These are phyloP conservation scores for Ottelia alismoides DNA, from an alignment of 106 monocot species.

Conservation along the genomic window DNA sequence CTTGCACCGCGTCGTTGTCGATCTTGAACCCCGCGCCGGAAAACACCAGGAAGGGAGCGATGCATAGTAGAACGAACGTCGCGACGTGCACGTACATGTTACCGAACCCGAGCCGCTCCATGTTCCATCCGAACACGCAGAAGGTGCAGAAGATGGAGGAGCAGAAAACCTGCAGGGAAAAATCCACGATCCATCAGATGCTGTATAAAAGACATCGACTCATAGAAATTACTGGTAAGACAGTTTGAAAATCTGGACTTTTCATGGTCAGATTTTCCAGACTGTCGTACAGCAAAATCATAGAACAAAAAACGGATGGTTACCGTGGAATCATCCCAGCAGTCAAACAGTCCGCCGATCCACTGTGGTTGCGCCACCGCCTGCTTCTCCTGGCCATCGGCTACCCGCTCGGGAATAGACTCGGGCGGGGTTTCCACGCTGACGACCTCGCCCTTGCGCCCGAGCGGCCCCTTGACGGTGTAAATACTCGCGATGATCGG, in stretches of 20 bases:
- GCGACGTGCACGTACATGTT: slow-evolving; percentile 23
- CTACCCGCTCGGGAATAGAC: too few species aligned
- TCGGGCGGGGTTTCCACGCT: too few species aligned
- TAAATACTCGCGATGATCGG: slow-evolving; percentile 7
- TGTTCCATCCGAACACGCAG: slow-evolving; percentile 23
- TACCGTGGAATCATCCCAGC: slow-evolving; percentile 6
- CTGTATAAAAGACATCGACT: too few species aligned
- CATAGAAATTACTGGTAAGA: too few species aligned
- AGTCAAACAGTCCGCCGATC: slow-evolving; percentile 14
- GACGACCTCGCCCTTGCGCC: not conserved
- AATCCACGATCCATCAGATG: too few species aligned
- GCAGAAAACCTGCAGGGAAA: too few species aligned
- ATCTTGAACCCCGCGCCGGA: slow-evolving; percentile 3
- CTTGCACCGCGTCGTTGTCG: not conserved
- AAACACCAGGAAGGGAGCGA: slow-evolving; percentile 10
- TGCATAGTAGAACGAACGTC: slow-evolving; percentile 14
- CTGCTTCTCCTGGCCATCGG: too few species aligned
- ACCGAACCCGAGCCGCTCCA: slow-evolving; percentile 18
- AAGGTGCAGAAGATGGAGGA: slow-evolving; percentile 21
- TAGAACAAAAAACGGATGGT: too few species aligned
- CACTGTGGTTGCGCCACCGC: slow-evolving; percentile 4
- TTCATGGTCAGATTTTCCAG: too few species aligned
- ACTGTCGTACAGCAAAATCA: too few species aligned
- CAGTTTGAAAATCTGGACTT: too few species aligned
- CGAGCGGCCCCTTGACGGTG: slow-evolving; percentile 13